phyloP scores from a whole-genome alignment of 345 rosid species.

The Hibiscus syriacus region DNA sequence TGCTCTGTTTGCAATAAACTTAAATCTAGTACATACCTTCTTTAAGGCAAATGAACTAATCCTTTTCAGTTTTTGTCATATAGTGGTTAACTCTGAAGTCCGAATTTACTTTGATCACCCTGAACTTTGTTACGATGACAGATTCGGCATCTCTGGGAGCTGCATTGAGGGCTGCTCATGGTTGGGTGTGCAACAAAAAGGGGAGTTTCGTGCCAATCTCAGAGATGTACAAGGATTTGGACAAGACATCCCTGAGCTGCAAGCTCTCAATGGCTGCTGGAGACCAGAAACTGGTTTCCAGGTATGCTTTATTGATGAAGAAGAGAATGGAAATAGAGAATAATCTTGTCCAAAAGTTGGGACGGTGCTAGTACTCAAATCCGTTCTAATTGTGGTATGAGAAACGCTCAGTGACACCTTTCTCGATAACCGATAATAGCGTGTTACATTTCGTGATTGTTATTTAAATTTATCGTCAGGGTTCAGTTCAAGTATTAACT shows the following conservation, averaged over 20 bases:
- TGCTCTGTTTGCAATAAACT: background rate
- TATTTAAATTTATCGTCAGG: background rate
- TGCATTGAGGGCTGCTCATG: slow-evolving; percentile 83
- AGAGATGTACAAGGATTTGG: slow-evolving; percentile 48
- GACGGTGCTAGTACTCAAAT: slow-evolving; percentile 33
- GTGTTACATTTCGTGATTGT: background rate
- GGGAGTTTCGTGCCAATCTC: slow-evolving; percentile 68
- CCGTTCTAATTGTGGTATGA: background rate
- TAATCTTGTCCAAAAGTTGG: slow-evolving; percentile 53
- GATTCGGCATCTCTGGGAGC: slow-evolving; percentile 97
- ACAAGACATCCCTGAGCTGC: slow-evolving; percentile 57
- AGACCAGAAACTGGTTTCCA: slow-evolving; percentile 36
- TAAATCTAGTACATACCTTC: background rate
- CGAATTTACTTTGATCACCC: background rate
- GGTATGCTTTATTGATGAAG: slow-evolving; percentile 54
- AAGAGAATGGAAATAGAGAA: slow-evolving; percentile 71
- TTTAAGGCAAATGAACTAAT: background rate
- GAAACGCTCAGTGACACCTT: background rate
- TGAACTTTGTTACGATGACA: slow-evolving; percentile 16
- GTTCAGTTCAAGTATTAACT: background rate
- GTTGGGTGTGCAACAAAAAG: slow-evolving; percentile 71
- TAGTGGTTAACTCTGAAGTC: background rate
- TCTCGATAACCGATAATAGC: background rate
- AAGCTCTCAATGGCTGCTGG: slow-evolving; percentile 56
- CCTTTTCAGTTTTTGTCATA: background rate